Evolutionary conservation across 2,329 filamentous ascomycete genomes (phyloP).

Genomic region (Chaetomium sp.): DNA sequence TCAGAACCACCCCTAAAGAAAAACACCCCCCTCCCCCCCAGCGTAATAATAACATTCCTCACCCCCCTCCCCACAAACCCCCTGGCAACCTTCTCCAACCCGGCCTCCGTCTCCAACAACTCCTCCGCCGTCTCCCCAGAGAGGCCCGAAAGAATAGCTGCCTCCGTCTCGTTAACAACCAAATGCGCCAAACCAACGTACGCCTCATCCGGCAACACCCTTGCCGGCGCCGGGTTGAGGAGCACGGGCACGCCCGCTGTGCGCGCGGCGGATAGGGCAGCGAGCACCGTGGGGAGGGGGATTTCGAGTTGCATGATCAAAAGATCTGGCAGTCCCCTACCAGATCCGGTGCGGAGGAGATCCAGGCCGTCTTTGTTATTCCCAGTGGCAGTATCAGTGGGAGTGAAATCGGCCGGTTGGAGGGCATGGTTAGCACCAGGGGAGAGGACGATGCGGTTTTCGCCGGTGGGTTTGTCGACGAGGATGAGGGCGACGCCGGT

Average conservation of each 20-base stretch:
- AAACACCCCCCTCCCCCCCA: slow-evolving; percentile 76
- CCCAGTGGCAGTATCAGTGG: too few species aligned
- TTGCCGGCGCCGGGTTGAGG: slow-evolving; percentile 79
- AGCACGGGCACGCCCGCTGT: slow-evolving; percentile 54
- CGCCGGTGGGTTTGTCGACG: slow-evolving; percentile 63
- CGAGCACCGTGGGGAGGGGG: slow-evolving; percentile 57
- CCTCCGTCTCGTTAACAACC: slow-evolving; percentile 87
- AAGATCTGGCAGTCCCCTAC: slow-evolving; percentile 41
- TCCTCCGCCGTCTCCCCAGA: slow-evolving; percentile 44
- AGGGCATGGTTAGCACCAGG: slow-evolving; percentile 62
- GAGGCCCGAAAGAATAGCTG: slow-evolving; percentile 51
- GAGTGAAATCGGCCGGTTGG: slow-evolving; percentile 27
- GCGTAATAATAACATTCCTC: slow-evolving; percentile 71
- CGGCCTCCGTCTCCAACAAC: slow-evolving; percentile 41
- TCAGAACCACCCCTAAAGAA: too few species aligned
- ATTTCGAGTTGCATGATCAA: slow-evolving; percentile 77
- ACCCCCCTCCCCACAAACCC: slow-evolving; percentile 66
- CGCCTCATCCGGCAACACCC: slow-evolving; percentile 57
- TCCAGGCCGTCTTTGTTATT: slow-evolving; percentile 18
- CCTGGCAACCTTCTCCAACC: slow-evolving; percentile 42
- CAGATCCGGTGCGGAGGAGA: slow-evolving; percentile 3
- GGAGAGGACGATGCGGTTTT: slow-evolving; percentile 70
- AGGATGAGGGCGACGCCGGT: slow-evolving; percentile 71
- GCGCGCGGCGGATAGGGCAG: slow-evolving; percentile 49
- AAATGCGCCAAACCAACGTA: slow-evolving; percentile 68